phyloP scores from a whole-genome alignment of 2,329 filamentous ascomycete genomes.

The Arthroderma sp. region DNA sequence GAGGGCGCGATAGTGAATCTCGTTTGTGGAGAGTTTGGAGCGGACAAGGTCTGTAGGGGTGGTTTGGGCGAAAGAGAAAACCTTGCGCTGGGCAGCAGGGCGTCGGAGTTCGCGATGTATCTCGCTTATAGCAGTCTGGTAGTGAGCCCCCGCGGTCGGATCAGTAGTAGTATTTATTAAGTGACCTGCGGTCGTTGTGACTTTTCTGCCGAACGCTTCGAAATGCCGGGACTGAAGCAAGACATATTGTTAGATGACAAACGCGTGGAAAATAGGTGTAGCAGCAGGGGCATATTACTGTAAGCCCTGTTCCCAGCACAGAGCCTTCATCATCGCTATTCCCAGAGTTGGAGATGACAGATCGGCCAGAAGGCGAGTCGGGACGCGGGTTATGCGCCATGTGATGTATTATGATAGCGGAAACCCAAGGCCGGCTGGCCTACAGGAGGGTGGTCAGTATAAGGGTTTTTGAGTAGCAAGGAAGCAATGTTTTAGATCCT shows the following conservation, averaged over 20 bases:
- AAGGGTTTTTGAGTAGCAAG: no score
- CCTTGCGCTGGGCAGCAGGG: slow-evolving; percentile 70
- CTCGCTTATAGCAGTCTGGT: slow-evolving; percentile 75
- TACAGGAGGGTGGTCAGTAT: no score
- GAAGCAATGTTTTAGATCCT: no score
- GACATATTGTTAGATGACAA: slow-evolving; percentile 5
- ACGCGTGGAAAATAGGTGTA: slow-evolving; percentile 2
- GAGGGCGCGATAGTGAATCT: slow-evolving; percentile 88
- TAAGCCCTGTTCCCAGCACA: slow-evolving; percentile 35
- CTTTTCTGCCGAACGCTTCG: slow-evolving; percentile 87
- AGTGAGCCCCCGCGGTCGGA: slow-evolving; percentile 40
- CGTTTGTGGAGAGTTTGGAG: slow-evolving; percentile 73
- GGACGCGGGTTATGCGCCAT: slow-evolving; percentile 34
- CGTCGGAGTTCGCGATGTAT: slow-evolving; percentile 79
- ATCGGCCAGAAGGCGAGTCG: slow-evolving; percentile 32
- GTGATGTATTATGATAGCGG: not conserved
- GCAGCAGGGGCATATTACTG: slow-evolving; percentile 22
- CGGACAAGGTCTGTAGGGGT: slow-evolving; percentile 90
- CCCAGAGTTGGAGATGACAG: slow-evolving; percentile 20
- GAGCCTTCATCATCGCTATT: slow-evolving; percentile 29
- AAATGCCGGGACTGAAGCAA: slow-evolving; percentile 60
- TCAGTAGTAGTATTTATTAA: slow-evolving; percentile 60
- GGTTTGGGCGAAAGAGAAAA: slow-evolving; percentile 82
- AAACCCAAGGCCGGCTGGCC: no score
- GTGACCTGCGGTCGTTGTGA: slow-evolving; percentile 83